Base-by-base conservation (phyloP, 1,139 yeast species). In the Suhomyces coccinellae region DNA sequence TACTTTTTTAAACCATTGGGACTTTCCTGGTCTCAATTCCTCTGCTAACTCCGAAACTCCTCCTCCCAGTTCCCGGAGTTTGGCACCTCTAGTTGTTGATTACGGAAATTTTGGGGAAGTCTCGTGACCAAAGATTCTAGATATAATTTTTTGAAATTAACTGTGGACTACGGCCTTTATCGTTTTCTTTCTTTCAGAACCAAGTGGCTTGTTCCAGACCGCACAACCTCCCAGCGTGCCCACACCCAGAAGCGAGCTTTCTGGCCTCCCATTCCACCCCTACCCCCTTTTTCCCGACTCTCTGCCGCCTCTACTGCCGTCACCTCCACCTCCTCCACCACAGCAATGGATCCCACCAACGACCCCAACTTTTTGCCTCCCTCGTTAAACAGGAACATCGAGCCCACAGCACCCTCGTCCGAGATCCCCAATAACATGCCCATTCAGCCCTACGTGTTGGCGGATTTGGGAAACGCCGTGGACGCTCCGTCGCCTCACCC, bases 361-460 rank as follows among this genome's bases (percentile, higher is more conserved):
- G 93, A 85, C 55, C 91, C 93, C 27, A 80, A 85, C 61, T 86
- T 85, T 62, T 77, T 80, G 40, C 90, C 91, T 8, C 88, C 90
- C 3, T 80, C 87, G 11, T 73, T 79, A 38, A 77, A 81, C 47
- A 80, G 78, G 38, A 66, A 73, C 51, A 69, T 81, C 33, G 80
- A 78, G 56, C 91, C 93, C 7, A 80, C 90, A 5, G 87, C 88
- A 4, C 86, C 88, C 3, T 75, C 83, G 12, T 82, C 84, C 3
- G 73, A 79, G 50, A 89, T 89, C 55, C 96, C 96, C 1, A 75
- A 78, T 49, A 80, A 83, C 45, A 80, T 80, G 42, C 96, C 96
- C 2, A 87, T 88, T 47, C 75, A 73, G 49, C 90, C 88, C 4
- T 78, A 77, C 47, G 95, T 86, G 11, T 66, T 88, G 49, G 96